A percentile compares a stretch with the other conserved stretches of the same genome.
These are phyloP conservation scores for Pichia kluyveri DNA, from an alignment of 805 yeast species.

Conservation along the genomic window DNA sequence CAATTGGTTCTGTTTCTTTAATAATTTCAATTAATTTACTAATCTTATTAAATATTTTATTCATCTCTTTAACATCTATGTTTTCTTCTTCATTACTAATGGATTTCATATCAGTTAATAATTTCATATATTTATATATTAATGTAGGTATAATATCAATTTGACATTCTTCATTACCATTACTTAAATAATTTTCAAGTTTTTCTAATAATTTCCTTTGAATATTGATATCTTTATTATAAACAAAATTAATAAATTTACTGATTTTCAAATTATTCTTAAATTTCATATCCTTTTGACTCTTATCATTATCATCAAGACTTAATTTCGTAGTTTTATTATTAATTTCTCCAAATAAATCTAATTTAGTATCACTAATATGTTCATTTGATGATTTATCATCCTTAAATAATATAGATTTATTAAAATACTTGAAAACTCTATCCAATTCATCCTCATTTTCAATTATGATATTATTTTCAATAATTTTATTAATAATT, in stretches of 20 bases:
- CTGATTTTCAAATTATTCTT: slow-evolving; percentile 54
- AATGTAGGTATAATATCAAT: slow-evolving; percentile 55
- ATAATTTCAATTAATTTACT: slow-evolving; percentile 65
- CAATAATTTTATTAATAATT: slow-evolving; percentile 50
- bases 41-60: slow-evolving; percentile 56
- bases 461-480: slow-evolving; percentile 28
- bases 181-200: slow-evolving; percentile 40
- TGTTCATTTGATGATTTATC: slow-evolving; percentile 22
- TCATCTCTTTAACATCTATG: slow-evolving; percentile 15
- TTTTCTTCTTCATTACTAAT: slow-evolving; percentile 19
- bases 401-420: slow-evolving; percentile 38
- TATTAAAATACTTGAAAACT: slow-evolving; percentile 44
- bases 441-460: slow-evolving; percentile 45
- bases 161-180: slow-evolving; percentile 29
- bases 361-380: slow-evolving; percentile 11
- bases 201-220: slow-evolving; percentile 37
- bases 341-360: slow-evolving; percentile 19
- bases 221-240: slow-evolving; percentile 35
- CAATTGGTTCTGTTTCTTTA: slow-evolving; percentile 26
- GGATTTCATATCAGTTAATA: slow-evolving; percentile 45
- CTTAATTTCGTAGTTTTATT: background rate
- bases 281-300: slow-evolving; percentile 15
- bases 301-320: slow-evolving; percentile 1
- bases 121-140: slow-evolving; percentile 48
- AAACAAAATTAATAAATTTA: slow-evolving; percentile 58